A percentile compares a stretch with the other conserved stretches of the same genome.
phyloP scores from a whole-genome alignment of 441 rosid species.

The Pelargonium myrrhifolium region DNA sequence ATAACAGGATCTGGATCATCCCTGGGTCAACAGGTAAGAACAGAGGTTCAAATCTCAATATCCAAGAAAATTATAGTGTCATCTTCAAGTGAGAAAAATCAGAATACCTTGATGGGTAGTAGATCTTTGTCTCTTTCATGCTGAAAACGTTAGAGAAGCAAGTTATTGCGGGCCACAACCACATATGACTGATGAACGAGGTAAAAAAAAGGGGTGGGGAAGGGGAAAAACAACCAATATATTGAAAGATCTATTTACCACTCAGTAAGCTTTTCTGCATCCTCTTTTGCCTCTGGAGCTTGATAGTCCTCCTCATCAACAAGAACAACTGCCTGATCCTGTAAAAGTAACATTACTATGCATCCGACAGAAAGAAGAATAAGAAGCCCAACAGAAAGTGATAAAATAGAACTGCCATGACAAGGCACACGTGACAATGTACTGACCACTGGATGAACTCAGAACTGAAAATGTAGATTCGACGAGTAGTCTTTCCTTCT shows the following conservation, averaged over 20 bases:
- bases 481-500: too few relatives aligned
- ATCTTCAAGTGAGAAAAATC: constrained; percentile 2
- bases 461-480: too few relatives aligned
- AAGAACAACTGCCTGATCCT: constrained; percentile 45
- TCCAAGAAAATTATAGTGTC: background rate
- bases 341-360: background rate
- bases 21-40: constrained; percentile 32
- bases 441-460: too few relatives aligned
- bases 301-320: constrained; percentile 71
- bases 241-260: constrained; percentile 33
- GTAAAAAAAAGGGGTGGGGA: too few relatives aligned
- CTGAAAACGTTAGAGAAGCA: constrained; percentile 37
- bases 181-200: background rate
- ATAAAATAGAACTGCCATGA: too few relatives aligned
- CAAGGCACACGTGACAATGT: too few relatives aligned
- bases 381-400: background rate
- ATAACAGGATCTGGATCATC: constrained; percentile 63
- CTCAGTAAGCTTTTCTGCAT: constrained; percentile 36
- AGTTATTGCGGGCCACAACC: constrained; percentile 16
- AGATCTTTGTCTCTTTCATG: constrained; percentile 45
- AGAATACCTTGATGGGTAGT: constrained; percentile 75
- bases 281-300: constrained; percentile 25
- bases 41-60: background rate
- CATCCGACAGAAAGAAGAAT: background rate
- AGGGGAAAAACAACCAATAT: constrained; percentile 9